Percentiles rank a stretch among this genome's conserved stretches.
These are phyloP conservation scores for Pilobolus umbonatus DNA, from an alignment of 192 early-diverging fungal species.

Conservation along the genomic window DNA sequence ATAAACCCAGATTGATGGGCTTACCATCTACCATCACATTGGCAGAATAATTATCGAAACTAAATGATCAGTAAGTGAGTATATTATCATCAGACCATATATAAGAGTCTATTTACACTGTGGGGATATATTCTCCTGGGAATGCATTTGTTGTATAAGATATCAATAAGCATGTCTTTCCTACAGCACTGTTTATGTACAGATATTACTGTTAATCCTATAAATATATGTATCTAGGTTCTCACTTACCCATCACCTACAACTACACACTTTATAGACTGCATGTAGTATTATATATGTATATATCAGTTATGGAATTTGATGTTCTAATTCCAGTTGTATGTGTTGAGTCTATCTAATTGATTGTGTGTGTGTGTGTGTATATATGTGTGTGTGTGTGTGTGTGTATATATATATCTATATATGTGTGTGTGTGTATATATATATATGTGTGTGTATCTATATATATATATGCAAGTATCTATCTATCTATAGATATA, in stretches of 20 bases:
- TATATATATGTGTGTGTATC: too few relatives aligned
- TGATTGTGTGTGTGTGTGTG: too few relatives aligned
- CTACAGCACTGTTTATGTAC: constrained; percentile 66
- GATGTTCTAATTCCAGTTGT: too few relatives aligned
- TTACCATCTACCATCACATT: constrained; percentile 99
- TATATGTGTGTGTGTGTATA: too few relatives aligned
- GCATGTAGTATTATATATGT: too few relatives aligned
- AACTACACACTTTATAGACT: constrained; percentile 32
- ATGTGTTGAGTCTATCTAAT: too few relatives aligned
- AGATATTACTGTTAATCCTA: not conserved
- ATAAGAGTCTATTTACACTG: constrained; percentile 73
- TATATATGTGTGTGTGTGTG: too few relatives aligned
- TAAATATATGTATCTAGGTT: not conserved
- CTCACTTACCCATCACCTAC: constrained; percentile 28
- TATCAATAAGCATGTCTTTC: constrained; percentile 96
- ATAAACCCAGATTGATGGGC: constrained; percentile 96
- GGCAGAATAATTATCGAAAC: constrained; percentile 98
- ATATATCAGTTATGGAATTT: too few relatives aligned
- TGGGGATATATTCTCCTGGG: constrained; percentile 99
- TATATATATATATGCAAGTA: too few relatives aligned
- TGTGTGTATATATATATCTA: too few relatives aligned
- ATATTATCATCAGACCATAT: not conserved
- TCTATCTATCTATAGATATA: too few relatives aligned
- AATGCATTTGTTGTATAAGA: constrained; percentile 99
- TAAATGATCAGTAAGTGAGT: constrained; percentile 15